Conservation (phyloP, 2,329 filamentous ascomycete species). For the Ascochyta pisi region DNA sequence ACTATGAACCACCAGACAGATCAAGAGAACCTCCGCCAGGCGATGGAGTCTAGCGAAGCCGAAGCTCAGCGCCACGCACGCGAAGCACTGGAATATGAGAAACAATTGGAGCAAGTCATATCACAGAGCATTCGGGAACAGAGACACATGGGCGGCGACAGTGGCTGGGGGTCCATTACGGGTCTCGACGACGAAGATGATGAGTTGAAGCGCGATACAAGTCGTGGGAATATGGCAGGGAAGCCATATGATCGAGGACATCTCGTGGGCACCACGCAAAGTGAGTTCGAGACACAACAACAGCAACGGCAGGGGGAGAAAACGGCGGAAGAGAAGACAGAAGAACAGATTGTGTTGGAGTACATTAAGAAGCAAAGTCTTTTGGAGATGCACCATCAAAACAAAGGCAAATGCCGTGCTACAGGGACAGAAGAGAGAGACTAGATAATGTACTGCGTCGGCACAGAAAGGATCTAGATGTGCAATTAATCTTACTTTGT, state of each 20-base stretch:
- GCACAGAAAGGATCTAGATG: too few species aligned
- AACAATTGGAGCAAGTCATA: too few species aligned
- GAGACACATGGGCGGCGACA: too few species aligned
- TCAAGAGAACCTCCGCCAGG: not conserved
- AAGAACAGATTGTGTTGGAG: slow-evolving; percentile 10
- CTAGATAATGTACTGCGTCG: too few species aligned
- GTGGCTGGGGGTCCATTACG: not conserved
- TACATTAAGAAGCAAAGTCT: slow-evolving; percentile 14
- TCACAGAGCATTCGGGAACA: too few species aligned
- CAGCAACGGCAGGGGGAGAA: slow-evolving; percentile 51
- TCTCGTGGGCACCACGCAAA: slow-evolving; percentile 19
- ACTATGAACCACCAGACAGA: slow-evolving; percentile 29
- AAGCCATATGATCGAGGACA: slow-evolving; percentile 23
- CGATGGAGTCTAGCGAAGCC: slow-evolving; percentile 23
- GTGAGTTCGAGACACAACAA: slow-evolving; percentile 23
- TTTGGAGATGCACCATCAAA: not conserved
- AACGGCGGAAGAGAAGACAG: slow-evolving; percentile 23
- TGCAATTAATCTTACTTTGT: too few species aligned
- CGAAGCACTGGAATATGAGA: too few species aligned
- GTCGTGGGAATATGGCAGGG: too few species aligned
- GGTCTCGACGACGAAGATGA: slow-evolving; percentile 20
- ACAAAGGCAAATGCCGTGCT: not conserved
- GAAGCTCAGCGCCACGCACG: slow-evolving; percentile 5
- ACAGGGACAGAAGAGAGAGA: not conserved
- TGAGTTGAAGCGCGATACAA: slow-evolving; percentile 27